Base-by-base conservation (phyloP, 2,329 filamentous ascomycete species). In the Cryphonectria naterciae region DNA sequence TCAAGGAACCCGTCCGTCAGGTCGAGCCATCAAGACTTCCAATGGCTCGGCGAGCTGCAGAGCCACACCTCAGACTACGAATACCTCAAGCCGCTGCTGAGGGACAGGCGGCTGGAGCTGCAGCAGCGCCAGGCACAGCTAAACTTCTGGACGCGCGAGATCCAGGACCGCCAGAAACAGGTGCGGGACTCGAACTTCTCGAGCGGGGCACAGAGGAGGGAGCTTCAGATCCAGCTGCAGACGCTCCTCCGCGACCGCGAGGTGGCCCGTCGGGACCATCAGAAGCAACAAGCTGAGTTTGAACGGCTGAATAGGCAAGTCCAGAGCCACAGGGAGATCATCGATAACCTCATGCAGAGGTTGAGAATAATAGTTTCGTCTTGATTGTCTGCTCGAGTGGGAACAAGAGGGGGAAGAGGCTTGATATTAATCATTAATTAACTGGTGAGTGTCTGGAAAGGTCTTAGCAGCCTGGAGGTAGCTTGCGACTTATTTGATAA, bases 1-100 rank as follows among this genome's bases (percentile, higher is more conserved):
- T n/a, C 49, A 15, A 37, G 46, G 25, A n/a, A 39, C 22, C 2
- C 65, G 5, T 64, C 61, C 19, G 39, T 43, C 43, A 60, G 28
- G 35, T 37, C 65, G 22, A 32, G 17, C 54, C 54, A 28, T 11
- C 37, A 49, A 15, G 65, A 58, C 25, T 46, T 43, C 22, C 65
- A 60, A 19, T 67, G 65, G 54, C 65, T 58, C 35, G 32, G 49
- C 52, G 65, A 67, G n/a, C 65, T 67, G 25, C 65, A 67, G 39
- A 32, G 11, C 43, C 65, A 60, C 25, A 43, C 32, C 17, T 56
- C 65, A 17, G 65, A 58, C 49, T 56, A 25, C n/a, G 65, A 67
- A n/a, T 19, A 41, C 49, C 52, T 67, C 49, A 67, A 67, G 37
- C 52, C 54, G 37, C 37, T 58, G n/a, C 65, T 66, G 35, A 37